Evolutionary conservation across 140 eudicot species (phyloP), one percentile per base, ranked within the genome.

Genomic region (Erigeron philadelphicus): DNA sequence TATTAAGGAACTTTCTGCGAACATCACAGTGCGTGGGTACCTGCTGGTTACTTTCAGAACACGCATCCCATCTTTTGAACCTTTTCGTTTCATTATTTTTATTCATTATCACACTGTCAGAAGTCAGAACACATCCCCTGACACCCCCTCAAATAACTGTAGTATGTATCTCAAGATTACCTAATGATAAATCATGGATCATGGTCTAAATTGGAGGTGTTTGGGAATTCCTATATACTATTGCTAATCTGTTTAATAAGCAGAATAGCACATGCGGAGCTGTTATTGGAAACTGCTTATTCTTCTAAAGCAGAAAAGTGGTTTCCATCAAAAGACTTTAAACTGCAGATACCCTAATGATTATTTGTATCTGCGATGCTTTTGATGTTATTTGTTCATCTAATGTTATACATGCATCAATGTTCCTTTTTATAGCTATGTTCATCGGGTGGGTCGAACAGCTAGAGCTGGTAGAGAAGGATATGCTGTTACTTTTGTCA

Each of bases 391-490:
- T n/a, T 15, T 0, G 18, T 21, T 71, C 25, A 21, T 21, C 8
- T 38, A 41, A 43, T 71, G 16, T 49, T 66, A 40, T 11, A n/a
- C 40, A 31, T 52, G 21, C 10, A 13, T 68, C 35, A 45, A 31
- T 58, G 16, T 8, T 55, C 35, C 79, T 25, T 10, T 11, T 67
- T 75, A 58, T 81, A 92, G 95, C 73, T 92, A 92, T 75, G 94
- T 92, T 59, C 98, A 92, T 79, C 95, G 98, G 74, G 98, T 92
- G 61, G 98, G 98, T 73, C 93, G 98, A 0, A 93, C 98, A 70
- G 98, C 98, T 80, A 89, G 98, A 86, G 96, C 96, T 66, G 96
- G 98, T 52, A 76, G 93, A 77, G 87, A 70, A 76, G 98, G 98
- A 10, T 86, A 84, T 78, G 98, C 96, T 66, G 95, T 93, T 65